These are phyloP conservation scores for Globisporangium solare DNA, from an alignment of 352 stramenopile genomes.

Conservation along the genomic window DNA sequence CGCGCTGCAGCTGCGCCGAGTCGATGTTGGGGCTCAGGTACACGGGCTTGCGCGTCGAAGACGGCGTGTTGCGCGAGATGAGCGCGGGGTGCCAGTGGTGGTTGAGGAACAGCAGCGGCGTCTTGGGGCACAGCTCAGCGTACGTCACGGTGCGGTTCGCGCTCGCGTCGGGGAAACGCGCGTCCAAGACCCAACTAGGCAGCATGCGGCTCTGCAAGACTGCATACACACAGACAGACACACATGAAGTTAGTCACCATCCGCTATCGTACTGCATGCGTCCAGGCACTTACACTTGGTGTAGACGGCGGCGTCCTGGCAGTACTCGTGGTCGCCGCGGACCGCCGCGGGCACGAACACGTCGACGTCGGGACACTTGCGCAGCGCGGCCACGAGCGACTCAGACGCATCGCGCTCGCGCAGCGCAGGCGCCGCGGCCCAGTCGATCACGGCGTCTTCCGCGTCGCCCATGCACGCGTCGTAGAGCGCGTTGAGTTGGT, in stretches of 20 bases:
- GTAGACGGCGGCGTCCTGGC: conserved; percentile 65
- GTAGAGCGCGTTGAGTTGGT: conserved; percentile 8
- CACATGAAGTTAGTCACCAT: neutral
- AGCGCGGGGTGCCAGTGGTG: conserved; percentile 41
- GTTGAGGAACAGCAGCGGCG: conserved; percentile 51
- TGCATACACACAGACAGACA: neutral
- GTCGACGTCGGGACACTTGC: conserved; percentile 50
- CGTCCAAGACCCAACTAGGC: conserved; percentile 5
- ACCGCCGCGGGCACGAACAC: conserved; percentile 25
- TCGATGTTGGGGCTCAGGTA: conserved; percentile 50
- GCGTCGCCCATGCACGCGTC: conserved; percentile 1
- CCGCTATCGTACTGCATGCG: no score
- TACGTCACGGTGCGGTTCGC: conserved; percentile 20
- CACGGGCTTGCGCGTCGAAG: conserved; percentile 34
- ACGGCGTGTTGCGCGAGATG: neutral
- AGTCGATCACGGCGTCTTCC: conserved; percentile 2
- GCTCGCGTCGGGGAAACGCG: neutral
- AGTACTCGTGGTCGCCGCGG: conserved; percentile 35
- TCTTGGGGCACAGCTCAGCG: conserved; percentile 49
- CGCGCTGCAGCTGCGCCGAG: conserved; percentile 44
- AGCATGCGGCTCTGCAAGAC: conserved; percentile 11
- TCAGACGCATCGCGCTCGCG: no score
- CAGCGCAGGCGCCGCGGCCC: no score
- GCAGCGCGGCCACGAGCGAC: conserved; percentile 11
- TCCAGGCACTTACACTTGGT: conserved; percentile 44